phyloP scores from a whole-genome alignment of 176 grass and related monocot genomes.

The Avena eriantha region DNA sequence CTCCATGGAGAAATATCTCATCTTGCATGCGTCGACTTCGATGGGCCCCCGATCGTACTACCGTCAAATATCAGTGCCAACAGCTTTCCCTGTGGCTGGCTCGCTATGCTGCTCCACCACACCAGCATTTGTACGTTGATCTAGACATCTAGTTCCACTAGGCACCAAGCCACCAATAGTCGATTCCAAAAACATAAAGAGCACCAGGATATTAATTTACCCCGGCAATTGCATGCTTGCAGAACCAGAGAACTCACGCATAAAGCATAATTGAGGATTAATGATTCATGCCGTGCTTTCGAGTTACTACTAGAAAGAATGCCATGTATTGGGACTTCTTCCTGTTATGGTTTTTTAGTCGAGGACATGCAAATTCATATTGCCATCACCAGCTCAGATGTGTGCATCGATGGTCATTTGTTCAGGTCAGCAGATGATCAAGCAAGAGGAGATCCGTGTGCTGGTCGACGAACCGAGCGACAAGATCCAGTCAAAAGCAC shows the following conservation, averaged over 20 bases:
- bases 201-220: neutral
- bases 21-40: constrained; percentile 5
- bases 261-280: neutral
- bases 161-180: neutral
- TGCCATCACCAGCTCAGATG: no score
- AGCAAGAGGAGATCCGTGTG: no score
- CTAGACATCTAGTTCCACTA: no score
- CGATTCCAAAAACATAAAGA: neutral
- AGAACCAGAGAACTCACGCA: neutral
- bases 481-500: no score
- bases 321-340: no score
- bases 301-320: neutral
- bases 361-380: no score
- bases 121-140: neutral
- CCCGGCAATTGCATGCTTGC: no score
- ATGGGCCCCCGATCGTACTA: neutral
- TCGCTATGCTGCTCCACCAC: neutral
- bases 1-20: constrained; percentile 6
- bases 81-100: neutral
- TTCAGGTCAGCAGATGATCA: no score
- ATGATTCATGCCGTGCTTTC: neutral
- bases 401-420: no score
- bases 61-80: neutral
- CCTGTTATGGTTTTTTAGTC: no score
- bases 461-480: no score